Evolutionary conservation across 2,329 filamentous ascomycete species (phyloP), one percentile per base, ranked within the genome.

Genomic region (Xylariaceae sp.): DNA sequence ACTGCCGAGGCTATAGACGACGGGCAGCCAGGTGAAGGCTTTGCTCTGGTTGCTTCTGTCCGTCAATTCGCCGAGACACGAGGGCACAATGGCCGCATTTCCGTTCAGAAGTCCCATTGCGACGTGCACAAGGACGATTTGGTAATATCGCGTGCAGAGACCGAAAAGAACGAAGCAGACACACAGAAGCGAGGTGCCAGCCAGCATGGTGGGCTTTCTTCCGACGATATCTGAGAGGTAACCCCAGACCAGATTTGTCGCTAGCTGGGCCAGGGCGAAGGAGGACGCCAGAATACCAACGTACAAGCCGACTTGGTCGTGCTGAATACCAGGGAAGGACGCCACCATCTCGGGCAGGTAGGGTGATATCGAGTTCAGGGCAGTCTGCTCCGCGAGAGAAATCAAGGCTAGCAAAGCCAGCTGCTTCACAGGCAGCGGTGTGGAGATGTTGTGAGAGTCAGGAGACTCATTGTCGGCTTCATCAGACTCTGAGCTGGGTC

Each of bases 61-160:
- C 1, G 94, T 99, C 49, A 99, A 87, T 70, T 99, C 94, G 39
- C 94, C 94, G 46, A 99, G 72, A 46, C 92, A 95, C 0, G 94
- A 96, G 7, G 90, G 92, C 13, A 99, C 91, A 12, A 96, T 86
- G 4, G 90, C 92, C 29, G 94, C 91, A 65, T 99, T 99, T 49
- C 94, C 94, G 69, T 97, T 99, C 48, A 96, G 83, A 49, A 95
- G 69, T 3, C 94, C 94, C 91, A 97, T 96, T 59, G 92, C 74
- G 1, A 87, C 83, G 68, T 99, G 94, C 1, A 96, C 89, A 15
- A 89, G 59, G 13, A 97, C 79, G 2, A 95, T 85, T 69, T 97
- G 92, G 82, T 85, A 89, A 56, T 96, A 82, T 1, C 80, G 86
- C 57, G 74, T 83, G 69, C 90, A 95, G 65, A 97, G 90, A 3